Base-by-base conservation (phyloP, 2,329 filamentous ascomycete genomes). In the Aotearoamyces nothofagi region DNA sequence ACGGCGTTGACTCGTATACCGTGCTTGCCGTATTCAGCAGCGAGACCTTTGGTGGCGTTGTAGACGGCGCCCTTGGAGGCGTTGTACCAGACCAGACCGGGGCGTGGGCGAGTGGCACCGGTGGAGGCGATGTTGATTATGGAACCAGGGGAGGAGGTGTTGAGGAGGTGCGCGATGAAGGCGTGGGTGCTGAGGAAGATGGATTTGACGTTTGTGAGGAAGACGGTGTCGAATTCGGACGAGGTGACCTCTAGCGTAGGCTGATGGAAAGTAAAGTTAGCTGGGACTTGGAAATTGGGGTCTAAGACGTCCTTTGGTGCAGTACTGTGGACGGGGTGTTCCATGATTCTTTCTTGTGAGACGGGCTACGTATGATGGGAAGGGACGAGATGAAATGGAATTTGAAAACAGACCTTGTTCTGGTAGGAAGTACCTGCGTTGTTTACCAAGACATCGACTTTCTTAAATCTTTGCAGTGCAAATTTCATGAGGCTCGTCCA, bases 1-100 rank as follows among this genome's bases (percentile, higher is more conserved):
- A 82, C 68, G 3, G 66, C 62, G 35, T 80, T 80, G 42, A 82
- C 75, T 0, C 76, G 66, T 38, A 83, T 78, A 39, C 77, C 63
- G 31, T 77, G 63, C 0, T 69, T 64, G 0, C 70, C 78, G 39
- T 76, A 81, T 47, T 82, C 78, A 2, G 75, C 71, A 0, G 76
- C 78, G 40, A 83, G 60, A 8, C 63, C 63, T 48, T 69, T 70
- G 4, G 66, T 70, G 5, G 64, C 68, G 27, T 65, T 76, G 39
- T 64, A 63, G 8, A 76, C 65, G 1, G 74, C 74, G 0, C 66
- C 72, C 46, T 80, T 80, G 24, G 64, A 69, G 1, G 73, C 69
- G 43, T 78, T 78, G 43, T 79, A 79, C 73, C 74, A 79, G 2
- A 73, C 71, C 25, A 79, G 43, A 0, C 70, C 66, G 0, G 69